phyloP scores from a whole-genome alignment of 2,329 filamentous ascomycete species.

The Shiraia sp. region DNA sequence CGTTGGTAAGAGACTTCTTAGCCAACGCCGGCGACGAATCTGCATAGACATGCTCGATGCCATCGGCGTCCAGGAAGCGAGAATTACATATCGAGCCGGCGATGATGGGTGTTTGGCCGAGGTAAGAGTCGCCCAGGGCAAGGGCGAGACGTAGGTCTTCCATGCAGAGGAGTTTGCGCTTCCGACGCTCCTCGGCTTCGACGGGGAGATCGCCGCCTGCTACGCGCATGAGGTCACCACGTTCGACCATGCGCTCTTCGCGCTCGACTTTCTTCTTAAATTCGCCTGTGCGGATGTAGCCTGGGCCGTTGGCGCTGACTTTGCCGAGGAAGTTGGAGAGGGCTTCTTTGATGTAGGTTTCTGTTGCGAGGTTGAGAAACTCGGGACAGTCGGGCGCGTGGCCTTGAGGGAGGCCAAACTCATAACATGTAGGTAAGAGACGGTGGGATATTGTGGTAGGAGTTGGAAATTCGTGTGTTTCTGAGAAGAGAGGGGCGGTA shows the following conservation, averaged over 20 bases:
- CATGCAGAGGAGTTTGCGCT: constrained; percentile 73
- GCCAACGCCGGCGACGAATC: not conserved
- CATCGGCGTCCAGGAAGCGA: constrained; percentile 65
- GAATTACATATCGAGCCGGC: constrained; percentile 68
- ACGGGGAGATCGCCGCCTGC: constrained; percentile 78
- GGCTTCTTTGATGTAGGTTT: constrained; percentile 66
- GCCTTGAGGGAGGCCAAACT: constrained; percentile 62
- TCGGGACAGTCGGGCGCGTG: constrained; percentile 59
- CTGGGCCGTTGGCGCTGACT: constrained; percentile 59
- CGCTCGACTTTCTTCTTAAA: constrained; percentile 74
- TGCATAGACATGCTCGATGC: constrained; percentile 30
- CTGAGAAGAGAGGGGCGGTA: constrained; percentile 62
- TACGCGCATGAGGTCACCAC: constrained; percentile 75
- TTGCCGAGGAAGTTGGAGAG: constrained; percentile 59
- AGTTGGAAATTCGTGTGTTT: constrained; percentile 67
- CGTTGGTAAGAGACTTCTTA: constrained; percentile 12
- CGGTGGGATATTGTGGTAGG: constrained; percentile 60
- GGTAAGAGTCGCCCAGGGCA: constrained; percentile 73
- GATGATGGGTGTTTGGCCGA: constrained; percentile 77
- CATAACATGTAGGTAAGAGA: constrained; percentile 68
- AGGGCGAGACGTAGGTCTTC: constrained; percentile 77
- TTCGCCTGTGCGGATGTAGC: constrained; percentile 71
- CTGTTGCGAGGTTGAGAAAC: constrained; percentile 63
- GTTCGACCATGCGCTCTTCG: constrained; percentile 73
- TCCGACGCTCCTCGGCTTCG: constrained; percentile 75